Evolutionary conservation across 345 rosid species (phyloP).

Genomic region (Populus euphratica): DNA sequence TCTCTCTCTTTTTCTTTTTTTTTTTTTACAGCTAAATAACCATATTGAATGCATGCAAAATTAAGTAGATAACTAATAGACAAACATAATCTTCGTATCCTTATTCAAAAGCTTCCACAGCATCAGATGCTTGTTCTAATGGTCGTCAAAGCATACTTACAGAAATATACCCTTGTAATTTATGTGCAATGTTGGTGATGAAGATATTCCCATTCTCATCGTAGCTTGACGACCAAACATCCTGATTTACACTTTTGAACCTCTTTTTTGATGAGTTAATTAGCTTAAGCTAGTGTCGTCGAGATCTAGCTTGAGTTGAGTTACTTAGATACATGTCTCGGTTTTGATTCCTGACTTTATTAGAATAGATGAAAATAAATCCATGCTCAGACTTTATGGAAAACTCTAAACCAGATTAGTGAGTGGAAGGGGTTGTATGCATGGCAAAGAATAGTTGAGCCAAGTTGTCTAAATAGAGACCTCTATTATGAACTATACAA

Average conservation of each 20-base stretch:
- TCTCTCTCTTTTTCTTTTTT: no score
- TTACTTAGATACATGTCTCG: neutral
- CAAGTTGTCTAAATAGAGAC: no score
- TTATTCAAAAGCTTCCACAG: neutral
- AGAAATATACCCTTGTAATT: neutral
- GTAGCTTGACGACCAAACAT: neutral
- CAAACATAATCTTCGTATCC: neutral
- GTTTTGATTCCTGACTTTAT: neutral
- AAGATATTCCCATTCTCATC: neutral
- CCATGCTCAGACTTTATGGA: neutral
- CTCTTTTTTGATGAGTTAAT: neutral
- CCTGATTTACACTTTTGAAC: neutral
- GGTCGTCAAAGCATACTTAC: neutral
- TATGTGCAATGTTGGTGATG: neutral
- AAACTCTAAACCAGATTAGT: neutral
- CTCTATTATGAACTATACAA: no score
- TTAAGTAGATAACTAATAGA: neutral
- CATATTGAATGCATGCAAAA: neutral
- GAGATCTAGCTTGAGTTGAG: neutral
- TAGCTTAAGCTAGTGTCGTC: neutral
- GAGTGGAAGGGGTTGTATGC: neutral
- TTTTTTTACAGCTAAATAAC: neutral
- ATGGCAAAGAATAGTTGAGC: no score
- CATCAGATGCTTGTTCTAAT: constrained; percentile 3
- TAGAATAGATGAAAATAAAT: neutral